These are phyloP conservation scores for Tetrahymena elliotti DNA, from an alignment of 73 alveolate genomes.

Conservation along the genomic window DNA sequence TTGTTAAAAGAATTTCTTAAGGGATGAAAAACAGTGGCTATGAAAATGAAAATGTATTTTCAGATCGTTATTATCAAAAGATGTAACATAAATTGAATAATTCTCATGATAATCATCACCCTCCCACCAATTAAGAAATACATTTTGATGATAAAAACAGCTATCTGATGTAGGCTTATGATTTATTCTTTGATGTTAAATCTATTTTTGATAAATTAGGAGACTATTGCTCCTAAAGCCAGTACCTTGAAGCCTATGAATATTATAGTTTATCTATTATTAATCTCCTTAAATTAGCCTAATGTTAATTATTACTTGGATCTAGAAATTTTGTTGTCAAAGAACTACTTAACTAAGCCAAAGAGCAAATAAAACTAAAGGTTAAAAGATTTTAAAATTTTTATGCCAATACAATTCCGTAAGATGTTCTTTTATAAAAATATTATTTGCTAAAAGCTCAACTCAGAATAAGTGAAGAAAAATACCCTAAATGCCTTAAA, in stretches of 20 bases:
- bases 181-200: not conserved
- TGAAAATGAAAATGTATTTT: not conserved
- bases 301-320: not conserved
- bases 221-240: not conserved
- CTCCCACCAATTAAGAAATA: not conserved
- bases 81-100: not conserved
- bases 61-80: not conserved
- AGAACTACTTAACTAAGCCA: not conserved
- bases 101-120: not conserved
- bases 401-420: not conserved
- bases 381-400: not conserved
- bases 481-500: not conserved
- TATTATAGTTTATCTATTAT: not conserved
- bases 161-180: not conserved
- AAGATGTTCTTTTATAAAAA: not conserved
- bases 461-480: not conserved
- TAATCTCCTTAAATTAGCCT: not conserved
- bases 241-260: not conserved
- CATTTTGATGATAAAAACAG: not conserved
- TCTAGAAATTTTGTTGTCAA: not conserved
- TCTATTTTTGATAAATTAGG: not conserved
- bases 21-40: not conserved
- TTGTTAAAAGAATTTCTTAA: not conserved
- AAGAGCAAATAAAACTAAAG: not conserved
- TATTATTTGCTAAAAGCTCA: not conserved